Conservation (phyloP, 441 rosid genomes). For the Aquilaria agallochum region DNA sequence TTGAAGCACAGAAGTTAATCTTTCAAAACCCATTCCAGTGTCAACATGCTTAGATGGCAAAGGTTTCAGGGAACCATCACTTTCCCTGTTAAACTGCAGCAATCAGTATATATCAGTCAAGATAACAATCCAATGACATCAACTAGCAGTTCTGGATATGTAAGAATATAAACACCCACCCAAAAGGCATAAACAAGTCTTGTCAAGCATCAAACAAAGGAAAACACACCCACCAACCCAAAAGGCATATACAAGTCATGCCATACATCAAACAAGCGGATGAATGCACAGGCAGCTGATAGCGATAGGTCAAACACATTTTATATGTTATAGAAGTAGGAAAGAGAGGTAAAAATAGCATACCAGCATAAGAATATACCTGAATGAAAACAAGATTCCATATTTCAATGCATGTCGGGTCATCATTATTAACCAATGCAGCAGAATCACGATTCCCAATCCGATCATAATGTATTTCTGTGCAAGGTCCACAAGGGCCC, state of each 20-base stretch:
- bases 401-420: slow-evolving; percentile 98
- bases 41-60: slow-evolving; percentile 98
- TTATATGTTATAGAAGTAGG: slow-evolving; percentile 2
- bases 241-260: slow-evolving; percentile 2
- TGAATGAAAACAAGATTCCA: slow-evolving; percentile 99
- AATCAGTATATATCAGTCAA: slow-evolving; percentile 3
- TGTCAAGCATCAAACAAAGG: background rate
- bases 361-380: slow-evolving; percentile 33
- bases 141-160: no score
- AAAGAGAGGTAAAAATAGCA: background rate
- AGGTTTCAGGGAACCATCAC: slow-evolving; percentile 76
- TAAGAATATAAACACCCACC: background rate
- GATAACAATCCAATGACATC: no score
- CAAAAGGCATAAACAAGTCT: slow-evolving; percentile 1
- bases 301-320: background rate
- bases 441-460: slow-evolving; percentile 87
- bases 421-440: slow-evolving; percentile 83
- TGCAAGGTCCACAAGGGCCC: slow-evolving; percentile 99
- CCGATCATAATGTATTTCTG: slow-evolving; percentile 95
- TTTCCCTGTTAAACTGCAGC: slow-evolving; percentile 88
- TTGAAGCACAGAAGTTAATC: slow-evolving; percentile 88
- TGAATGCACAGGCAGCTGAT: background rate
- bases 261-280: background rate
- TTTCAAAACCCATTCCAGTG: slow-evolving; percentile 98
- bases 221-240: background rate